phyloP scores from a whole-genome alignment of 345 rosid species.

The Sisymbrium irio region DNA sequence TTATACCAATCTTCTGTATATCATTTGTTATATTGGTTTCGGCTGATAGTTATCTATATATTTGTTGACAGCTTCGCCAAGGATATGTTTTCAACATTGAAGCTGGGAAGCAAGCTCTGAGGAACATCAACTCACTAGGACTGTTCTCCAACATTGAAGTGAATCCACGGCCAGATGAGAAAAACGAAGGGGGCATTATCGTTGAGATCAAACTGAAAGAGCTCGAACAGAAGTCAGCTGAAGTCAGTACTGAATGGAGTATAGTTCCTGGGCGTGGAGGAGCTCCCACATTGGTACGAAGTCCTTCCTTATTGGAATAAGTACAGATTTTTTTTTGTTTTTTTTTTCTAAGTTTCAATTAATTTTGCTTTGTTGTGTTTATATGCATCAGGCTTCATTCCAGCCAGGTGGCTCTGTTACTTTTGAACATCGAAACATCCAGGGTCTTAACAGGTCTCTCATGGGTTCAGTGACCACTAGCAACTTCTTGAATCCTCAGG shows the following conservation, averaged over 20 bases:
- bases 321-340: not conserved
- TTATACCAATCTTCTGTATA: not conserved
- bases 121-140: slow-evolving; percentile 77
- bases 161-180: slow-evolving; percentile 94
- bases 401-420: slow-evolving; percentile 99
- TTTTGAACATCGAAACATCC: slow-evolving; percentile 88
- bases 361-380: not conserved
- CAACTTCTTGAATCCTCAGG: slow-evolving; percentile 95
- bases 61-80: slow-evolving; percentile 61
- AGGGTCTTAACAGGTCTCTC: slow-evolving; percentile 88
- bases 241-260: slow-evolving; percentile 98
- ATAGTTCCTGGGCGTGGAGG: slow-evolving; percentile 99
- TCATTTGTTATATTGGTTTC: slow-evolving; percentile 3
- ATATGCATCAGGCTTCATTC: slow-evolving; percentile 68
- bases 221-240: slow-evolving; percentile 96
- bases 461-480: slow-evolving; percentile 95
- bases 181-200: slow-evolving; percentile 92
- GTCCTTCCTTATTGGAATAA: not conserved
- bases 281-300: slow-evolving; percentile 76
- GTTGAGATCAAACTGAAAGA: slow-evolving; percentile 98
- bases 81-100: slow-evolving; percentile 90
- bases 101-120: slow-evolving; percentile 90
- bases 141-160: slow-evolving; percentile 95
- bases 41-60: slow-evolving; percentile 27
- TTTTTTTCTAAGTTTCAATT: not conserved